Base-by-base conservation (phyloP, 1,284 basidiomycete genomes). In the Tetrapyrgos nigripes region DNA sequence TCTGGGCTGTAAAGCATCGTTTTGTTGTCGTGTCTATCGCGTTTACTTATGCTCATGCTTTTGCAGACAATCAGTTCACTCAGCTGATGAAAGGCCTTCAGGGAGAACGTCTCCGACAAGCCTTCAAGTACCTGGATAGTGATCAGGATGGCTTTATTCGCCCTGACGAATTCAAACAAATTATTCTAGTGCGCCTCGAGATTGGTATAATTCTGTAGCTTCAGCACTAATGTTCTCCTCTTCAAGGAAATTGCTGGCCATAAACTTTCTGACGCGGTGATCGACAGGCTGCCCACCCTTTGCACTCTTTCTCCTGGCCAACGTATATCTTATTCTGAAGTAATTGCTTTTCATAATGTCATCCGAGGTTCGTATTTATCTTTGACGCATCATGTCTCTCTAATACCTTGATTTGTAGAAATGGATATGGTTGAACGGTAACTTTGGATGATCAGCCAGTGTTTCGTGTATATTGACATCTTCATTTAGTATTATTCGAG, bases 21-120 rank as follows among this genome's bases (percentile, higher is more conserved):
- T 63, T 43, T 28, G 33, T 40, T 45, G 27, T 31, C 40, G 37
- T 23, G 33, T 45, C 54, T 58, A 45, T 44, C 17, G 54, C 57
- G 50, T 50, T 53, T 50, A 40, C 35, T 53, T 45, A 55, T 56
- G 59, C 47, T 66, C 14, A 50, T 47, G 48, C 23, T 40, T 55
- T 62, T 49, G 58, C 57, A 95, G 93, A 95, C 78, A 91, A 92
- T 72, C 95, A 97, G 76, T 97, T 97, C 77, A 97, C 94, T 33
- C 93, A 94, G 77, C 79, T 98, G 62, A 97, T 98, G 94, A 97
- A 97, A 76, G 96, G 94, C 46, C 84, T 97, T 61, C 96, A 97
- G 79, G 96, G 95, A 68, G 96, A 98, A 76, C 89, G 96, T 49
- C 82, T 97, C 59, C 89, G 96, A 63, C 96, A 98, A 78, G 91